Base-by-base conservation (phyloP, 768 basidiomycete species). In the Phaeotremella skinneri region DNA sequence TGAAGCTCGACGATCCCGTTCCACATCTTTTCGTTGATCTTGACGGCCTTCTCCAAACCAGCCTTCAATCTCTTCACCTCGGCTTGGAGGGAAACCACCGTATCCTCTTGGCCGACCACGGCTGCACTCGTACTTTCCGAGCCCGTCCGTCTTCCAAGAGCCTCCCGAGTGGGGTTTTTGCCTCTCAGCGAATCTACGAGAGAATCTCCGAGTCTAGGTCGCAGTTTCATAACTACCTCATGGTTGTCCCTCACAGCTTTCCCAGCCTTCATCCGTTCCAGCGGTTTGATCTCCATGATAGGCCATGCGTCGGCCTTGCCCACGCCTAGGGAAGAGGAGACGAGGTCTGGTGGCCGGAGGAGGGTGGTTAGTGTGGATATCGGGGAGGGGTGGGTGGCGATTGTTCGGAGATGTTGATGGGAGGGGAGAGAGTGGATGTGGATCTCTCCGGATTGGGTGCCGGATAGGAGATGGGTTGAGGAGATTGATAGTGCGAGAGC, bases 1-100 rank as follows among this genome's bases (percentile, higher is more conserved):
- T 61, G 37, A 37, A 69, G 55, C 63, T 87, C 85, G 27, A 93
- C 87, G 1, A 91, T 83, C 2, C 82, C 84, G 64, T 89, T 87
- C 93, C 93, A 96, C 87, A 96, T 94, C 52, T 83, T 81, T 70
- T 96, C 91, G 67, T 96, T 97, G 59, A 96, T 82, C n/a, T 87
- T 84, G 70, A 91, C 90, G 3, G 93, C 93, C 72, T 85, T 86
- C 26, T 84, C 84, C 4, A 97, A 79, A 61, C 91, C 86, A 47
- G 84, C 83, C 47, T 81, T 83, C 57, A 94, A 76, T 25, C 75
- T 78, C 50, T 80, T 81, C 6, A 91, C 82, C 75, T 96, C 90
- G 2, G 79, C 76, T 76, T 91, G 87, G 1, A 94, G 83, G 13
- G 53, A 30, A 17, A 55, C 31, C 11, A 61, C 11, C 3, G 9